Evolutionary conservation across 495 filamentous ascomycete genomes (phyloP).

Genomic region (Hypoxylon intermedium): DNA sequence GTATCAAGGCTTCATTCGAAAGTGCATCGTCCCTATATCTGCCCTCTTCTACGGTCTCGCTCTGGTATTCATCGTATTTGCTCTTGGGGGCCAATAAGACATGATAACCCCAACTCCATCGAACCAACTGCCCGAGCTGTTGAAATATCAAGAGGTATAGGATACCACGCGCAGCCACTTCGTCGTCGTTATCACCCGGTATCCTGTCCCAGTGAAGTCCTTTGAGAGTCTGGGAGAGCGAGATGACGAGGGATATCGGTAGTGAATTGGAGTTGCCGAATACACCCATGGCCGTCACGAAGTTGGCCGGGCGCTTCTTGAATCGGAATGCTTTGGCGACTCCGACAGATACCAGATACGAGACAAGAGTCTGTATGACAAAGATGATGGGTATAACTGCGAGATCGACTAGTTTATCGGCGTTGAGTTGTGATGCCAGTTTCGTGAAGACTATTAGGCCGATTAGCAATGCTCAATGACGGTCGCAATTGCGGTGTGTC

Average conservation of each 20-base stretch:
- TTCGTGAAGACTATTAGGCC: conserved; percentile 84
- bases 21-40: conserved; percentile 65
- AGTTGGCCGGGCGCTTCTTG: conserved; percentile 83
- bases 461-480: conserved; percentile 14
- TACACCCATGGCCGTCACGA: conserved; percentile 95
- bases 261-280: conserved; percentile 99
- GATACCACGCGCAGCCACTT: conserved; percentile 92
- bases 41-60: conserved; percentile 68
- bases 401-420: conserved; percentile 86
- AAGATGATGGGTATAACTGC: conserved; percentile 96
- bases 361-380: conserved; percentile 81
- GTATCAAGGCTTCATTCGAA: conserved; percentile 43
- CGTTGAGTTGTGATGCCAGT: conserved; percentile 91
- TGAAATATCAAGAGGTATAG: conserved; percentile 97
- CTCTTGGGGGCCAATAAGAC: conserved; percentile 83
- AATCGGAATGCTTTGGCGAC: conserved; percentile 80
- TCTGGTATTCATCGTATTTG: conserved; percentile 67
- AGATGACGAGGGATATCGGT: conserved; percentile 94
- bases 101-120: conserved; percentile 99
- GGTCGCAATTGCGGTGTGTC: not conserved
- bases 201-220: conserved; percentile 94
- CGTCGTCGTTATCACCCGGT: conserved; percentile 89
- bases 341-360: conserved; percentile 73
- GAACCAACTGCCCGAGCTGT: conserved; percentile 91
- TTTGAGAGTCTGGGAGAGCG: conserved; percentile 86